Evolutionary conservation across 192 early-diverging fungal species (phyloP).

Genomic region (Haplosporangium gracile): DNA sequence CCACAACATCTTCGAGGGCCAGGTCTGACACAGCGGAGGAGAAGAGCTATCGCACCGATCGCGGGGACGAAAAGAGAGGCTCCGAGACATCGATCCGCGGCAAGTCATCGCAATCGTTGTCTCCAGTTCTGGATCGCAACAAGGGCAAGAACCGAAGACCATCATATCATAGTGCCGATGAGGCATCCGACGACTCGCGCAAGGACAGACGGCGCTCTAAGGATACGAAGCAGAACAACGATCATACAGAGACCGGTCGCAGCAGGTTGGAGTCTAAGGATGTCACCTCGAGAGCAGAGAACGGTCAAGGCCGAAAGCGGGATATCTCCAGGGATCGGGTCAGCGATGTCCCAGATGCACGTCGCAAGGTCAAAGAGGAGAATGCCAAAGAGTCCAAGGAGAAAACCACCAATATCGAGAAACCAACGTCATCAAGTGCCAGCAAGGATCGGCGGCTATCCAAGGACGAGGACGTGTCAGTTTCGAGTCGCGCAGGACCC

Average conservation of each 20-base stretch:
- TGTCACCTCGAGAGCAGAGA: neutral
- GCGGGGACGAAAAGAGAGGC: slow-evolving; percentile 2
- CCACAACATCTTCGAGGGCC: slow-evolving; percentile 1
- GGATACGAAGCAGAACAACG: slow-evolving; percentile 3
- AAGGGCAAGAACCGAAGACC: slow-evolving; percentile 6
- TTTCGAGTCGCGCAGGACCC: slow-evolving; percentile 9
- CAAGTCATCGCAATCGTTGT: slow-evolving; percentile 37
- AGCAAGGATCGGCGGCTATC: slow-evolving; percentile 14
- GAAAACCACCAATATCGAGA: slow-evolving; percentile 23
- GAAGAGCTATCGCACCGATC: slow-evolving; percentile 11
- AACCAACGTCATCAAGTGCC: neutral
- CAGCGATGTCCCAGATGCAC: neutral
- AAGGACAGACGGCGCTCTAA: slow-evolving; percentile 10
- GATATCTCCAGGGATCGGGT: slow-evolving; percentile 19
- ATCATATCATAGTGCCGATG: slow-evolving; percentile 36
- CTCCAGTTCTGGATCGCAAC: slow-evolving; percentile 27
- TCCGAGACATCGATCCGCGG: neutral
- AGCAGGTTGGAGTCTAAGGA: slow-evolving; percentile 41
- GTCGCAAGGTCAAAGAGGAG: slow-evolving; percentile 29
- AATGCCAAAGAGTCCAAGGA: slow-evolving; percentile 39
- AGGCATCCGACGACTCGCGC: slow-evolving; percentile 16
- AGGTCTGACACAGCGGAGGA: slow-evolving; percentile 12
- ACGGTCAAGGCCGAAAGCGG: neutral
- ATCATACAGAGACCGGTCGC: neutral
- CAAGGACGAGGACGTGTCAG: slow-evolving; percentile 30